Evolutionary conservation across 2,329 filamentous ascomycete genomes (phyloP).

Genomic region (Lasiodiplodia citricola): DNA sequence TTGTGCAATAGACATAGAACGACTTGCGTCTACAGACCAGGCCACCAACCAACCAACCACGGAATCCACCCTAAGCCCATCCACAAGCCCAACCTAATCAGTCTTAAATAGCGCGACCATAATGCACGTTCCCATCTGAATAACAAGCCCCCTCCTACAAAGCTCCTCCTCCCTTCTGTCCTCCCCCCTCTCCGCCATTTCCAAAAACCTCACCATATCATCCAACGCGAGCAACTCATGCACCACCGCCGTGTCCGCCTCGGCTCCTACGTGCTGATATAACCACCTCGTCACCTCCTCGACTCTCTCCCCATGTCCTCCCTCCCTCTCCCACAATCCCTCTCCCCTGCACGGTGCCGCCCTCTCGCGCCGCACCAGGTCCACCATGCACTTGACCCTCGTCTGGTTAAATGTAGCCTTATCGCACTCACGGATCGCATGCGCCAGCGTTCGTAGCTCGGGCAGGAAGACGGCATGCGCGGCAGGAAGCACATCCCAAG

Average conservation of each 20-base stretch:
- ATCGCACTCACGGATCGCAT: neutral
- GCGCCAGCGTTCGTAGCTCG: neutral
- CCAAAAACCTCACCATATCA: neutral
- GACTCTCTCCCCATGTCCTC: neutral
- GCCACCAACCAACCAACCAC: neutral
- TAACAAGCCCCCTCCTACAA: neutral
- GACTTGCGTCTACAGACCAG: neutral
- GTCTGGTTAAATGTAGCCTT: neutral
- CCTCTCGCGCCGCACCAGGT: neutral
- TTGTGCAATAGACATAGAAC: neutral
- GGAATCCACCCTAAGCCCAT: neutral
- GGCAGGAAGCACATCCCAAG: neutral
- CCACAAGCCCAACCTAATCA: neutral
- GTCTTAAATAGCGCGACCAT: neutral
- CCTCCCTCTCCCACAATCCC: neutral
- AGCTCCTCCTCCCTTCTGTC: neutral
- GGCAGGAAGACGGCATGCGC: neutral
- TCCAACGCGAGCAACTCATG: neutral
- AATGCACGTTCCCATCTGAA: neutral
- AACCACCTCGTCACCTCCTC: neutral
- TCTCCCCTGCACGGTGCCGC: neutral
- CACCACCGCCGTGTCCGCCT: neutral
- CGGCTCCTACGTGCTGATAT: neutral
- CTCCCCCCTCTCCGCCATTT: neutral
- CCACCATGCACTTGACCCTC: neutral